Conservation (phyloP, 1,284 basidiomycete species). For the Clitocybe nebularis region DNA sequence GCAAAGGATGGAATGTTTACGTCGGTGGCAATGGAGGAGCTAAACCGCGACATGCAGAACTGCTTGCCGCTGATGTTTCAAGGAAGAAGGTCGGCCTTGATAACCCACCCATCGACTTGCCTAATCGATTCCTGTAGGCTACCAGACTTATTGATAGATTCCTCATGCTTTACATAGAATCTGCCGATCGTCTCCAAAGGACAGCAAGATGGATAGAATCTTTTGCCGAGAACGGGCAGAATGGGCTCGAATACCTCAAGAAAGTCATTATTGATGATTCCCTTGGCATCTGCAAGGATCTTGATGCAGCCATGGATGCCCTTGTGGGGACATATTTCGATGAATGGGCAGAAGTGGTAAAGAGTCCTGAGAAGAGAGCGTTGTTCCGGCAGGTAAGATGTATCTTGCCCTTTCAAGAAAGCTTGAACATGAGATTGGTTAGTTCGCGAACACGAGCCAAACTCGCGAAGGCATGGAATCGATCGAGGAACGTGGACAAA, state of each 20-base stretch:
- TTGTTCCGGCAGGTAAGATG: conserved; percentile 3
- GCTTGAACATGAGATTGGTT: conserved; percentile 58
- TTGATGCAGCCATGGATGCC: conserved; percentile 69
- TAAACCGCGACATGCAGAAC: conserved; percentile 54
- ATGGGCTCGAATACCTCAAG: conserved; percentile 38
- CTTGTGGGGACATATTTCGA: conserved; percentile 66
- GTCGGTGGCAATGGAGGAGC: conserved; percentile 75
- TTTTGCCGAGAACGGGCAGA: conserved; percentile 1
- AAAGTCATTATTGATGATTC: conserved; percentile 73
- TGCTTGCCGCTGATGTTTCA: conserved; percentile 37
- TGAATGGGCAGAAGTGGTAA: conserved; percentile 70
- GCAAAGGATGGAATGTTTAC: conserved; percentile 78
- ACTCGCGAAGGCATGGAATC: conserved; percentile 48
- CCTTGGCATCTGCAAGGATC: conserved; percentile 69
- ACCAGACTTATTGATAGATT: conserved; percentile 68
- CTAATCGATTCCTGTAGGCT: conserved; percentile 59
- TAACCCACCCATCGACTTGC: no score
- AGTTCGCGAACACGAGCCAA: conserved; percentile 69
- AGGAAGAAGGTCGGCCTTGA: conserved; percentile 48
- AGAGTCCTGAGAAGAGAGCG: conserved; percentile 21
- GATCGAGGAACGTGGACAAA: conserved; percentile 62
- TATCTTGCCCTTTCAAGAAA: not conserved
- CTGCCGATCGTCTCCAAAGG: conserved; percentile 65
- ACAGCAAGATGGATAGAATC: conserved; percentile 76
- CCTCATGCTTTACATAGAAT: conserved; percentile 70